Evolutionary conservation across 768 basidiomycete species (phyloP).

Genomic region (Termitomyces sp.): DNA sequence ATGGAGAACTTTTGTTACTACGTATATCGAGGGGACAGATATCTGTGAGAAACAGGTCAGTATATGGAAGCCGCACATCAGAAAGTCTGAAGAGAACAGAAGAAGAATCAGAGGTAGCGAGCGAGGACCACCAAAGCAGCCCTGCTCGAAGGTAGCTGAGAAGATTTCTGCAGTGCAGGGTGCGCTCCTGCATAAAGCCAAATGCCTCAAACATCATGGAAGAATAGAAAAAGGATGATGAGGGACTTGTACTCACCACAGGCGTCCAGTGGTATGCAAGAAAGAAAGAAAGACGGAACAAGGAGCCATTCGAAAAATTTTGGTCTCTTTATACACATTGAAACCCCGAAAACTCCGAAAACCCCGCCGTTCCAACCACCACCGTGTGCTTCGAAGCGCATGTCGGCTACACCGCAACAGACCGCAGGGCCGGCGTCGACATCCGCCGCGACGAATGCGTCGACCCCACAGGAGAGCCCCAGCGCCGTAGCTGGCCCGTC

Average conservation of each 20-base stretch:
- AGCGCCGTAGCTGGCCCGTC: conserved; percentile 22
- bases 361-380: conserved; percentile 15
- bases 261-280: too few species aligned
- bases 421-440: conserved; percentile 26
- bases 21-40: not conserved
- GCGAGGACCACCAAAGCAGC: conserved; percentile 39
- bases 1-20: not conserved
- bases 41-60: not conserved
- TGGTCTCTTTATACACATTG: conserved; percentile 18
- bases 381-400: conserved; percentile 7
- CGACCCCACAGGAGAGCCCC: conserved; percentile 20
- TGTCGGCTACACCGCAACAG: conserved; percentile 31
- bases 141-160: conserved; percentile 87
- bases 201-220: conserved; percentile 90
- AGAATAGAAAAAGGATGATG: conserved; percentile 10
- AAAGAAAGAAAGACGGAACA: not conserved
- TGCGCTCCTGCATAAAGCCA: conserved; percentile 75
- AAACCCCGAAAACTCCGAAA: conserved; percentile 33
- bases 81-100: conserved; percentile 1
- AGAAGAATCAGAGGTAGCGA: conserved; percentile 40
- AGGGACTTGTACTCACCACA: conserved; percentile 24
- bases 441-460: conserved; percentile 23
- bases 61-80: not conserved
- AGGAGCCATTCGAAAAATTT: not conserved
- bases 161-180: conserved; percentile 78